Base-by-base conservation (phyloP, 306 rosid genomes). In the Psophocarpus tetragonolobus region DNA sequence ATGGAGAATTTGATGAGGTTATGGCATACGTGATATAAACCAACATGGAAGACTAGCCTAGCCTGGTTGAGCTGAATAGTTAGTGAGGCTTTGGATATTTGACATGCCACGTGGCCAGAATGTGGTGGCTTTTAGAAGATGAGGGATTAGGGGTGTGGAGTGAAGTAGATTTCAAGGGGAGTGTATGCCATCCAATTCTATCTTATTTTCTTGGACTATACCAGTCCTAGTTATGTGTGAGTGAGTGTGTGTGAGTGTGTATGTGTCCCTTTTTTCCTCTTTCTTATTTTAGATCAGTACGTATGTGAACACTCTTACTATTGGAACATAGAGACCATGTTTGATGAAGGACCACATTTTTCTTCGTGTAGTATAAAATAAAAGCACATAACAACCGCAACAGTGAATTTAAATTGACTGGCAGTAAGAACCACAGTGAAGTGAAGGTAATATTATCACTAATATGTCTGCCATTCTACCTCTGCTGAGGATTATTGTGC, bases 91-190 rank as follows among this genome's bases (percentile, higher is more conserved):
- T 75, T 85, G 97, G 97, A 91, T 89, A 89, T 87, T 84, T 82
- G 80, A 4, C 14, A 54, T 74, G 87, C 81, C 98, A 96, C 86
- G 60, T 90, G 99, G 93, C 93, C 78, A 26, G 3, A 81, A 47
- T 33, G 50, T 81, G 72, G 62, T 96, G 98, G 97, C 71, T 83
- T 53, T 77, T 88, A 80, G 82, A 82, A 85, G 99, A 92, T 96
- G 82, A 89, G 97, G 89, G 83, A 78, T 91, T 87, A 73, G 85
- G 84, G 98, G 92, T 87, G 90, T 75, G 87, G 93, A 84, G 60
- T 79, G 88, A 87, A 86, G 86, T 87, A 72, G 94, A 88, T 86
- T 74, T 69, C 76, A 44, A 27, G 63, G 1, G 66, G 80, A 77
- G 84, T 26, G 30, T 60, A 29, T 81, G 84, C 79, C 86, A 85